Evolutionary conservation across 2,329 filamentous ascomycete genomes (phyloP).

Genomic region (Zasmidium citrigriseum): DNA sequence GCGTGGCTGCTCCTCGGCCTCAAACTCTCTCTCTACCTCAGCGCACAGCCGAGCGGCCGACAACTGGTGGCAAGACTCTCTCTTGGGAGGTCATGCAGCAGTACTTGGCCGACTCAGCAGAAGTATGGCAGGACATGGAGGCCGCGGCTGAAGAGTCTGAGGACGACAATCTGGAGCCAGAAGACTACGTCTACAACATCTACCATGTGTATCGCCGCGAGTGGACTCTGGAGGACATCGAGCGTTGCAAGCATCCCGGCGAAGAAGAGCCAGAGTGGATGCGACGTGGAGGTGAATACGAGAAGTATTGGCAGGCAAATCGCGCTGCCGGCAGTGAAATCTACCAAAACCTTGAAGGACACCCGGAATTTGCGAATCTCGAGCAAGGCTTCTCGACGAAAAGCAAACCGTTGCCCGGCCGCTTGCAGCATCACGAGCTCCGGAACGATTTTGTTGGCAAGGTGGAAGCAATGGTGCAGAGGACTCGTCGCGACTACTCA

Average conservation of each 20-base stretch:
- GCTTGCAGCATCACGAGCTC: not conserved
- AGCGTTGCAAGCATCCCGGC: not conserved
- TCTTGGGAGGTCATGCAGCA: slow-evolving; percentile 4
- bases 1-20: not conserved
- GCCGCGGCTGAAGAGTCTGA: not conserved
- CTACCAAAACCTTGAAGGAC: not conserved
- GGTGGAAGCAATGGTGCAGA: slow-evolving; percentile 3
- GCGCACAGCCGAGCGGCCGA: not conserved
- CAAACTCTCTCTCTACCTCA: not conserved
- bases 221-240: not conserved
- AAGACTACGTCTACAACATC: slow-evolving; percentile 10
- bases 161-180: not conserved
- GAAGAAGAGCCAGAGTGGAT: not conserved
- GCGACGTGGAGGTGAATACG: slow-evolving; percentile 1
- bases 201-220: slow-evolving; percentile 15
- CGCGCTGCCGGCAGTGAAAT: slow-evolving; percentile 3
- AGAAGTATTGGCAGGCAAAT: slow-evolving; percentile 12
- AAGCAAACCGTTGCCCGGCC: too few relatives aligned
- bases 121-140: slow-evolving; percentile 4
- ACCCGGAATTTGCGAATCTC: not conserved
- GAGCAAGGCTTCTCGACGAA: not conserved
- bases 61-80: slow-evolving; percentile 21
- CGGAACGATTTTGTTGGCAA: slow-evolving; percentile 2
- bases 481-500: not conserved
- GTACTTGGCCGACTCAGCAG: not conserved